Percentiles rank a stretch among this genome's conserved stretches.
Evolutionary conservation across 306 rosid genomes (phyloP).

Genomic region (Elaeagnus macrophylla): DNA sequence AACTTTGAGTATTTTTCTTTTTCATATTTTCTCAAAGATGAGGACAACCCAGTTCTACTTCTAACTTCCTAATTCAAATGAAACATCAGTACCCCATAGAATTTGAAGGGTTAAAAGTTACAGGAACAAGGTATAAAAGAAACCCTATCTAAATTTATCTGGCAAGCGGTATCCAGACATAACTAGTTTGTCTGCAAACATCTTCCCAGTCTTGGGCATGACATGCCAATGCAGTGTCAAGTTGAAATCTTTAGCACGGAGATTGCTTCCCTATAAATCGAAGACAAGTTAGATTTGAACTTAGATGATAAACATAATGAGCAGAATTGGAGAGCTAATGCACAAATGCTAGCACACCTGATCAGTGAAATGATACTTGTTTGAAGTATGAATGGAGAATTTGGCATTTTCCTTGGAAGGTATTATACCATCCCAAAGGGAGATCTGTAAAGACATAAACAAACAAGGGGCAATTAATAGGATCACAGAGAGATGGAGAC

Average conservation of each 20-base stretch:
- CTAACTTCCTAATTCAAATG: no score
- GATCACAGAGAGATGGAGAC: background rate
- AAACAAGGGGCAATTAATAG: conserved; percentile 6
- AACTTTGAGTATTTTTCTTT: no score
- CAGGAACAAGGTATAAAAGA: conserved; percentile 25
- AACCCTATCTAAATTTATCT: conserved; percentile 51
- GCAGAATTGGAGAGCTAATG: background rate
- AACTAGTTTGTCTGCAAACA: conserved; percentile 65
- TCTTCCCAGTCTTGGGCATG: conserved; percentile 97
- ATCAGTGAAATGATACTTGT: conserved; percentile 70
- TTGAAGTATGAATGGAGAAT: conserved; percentile 73
- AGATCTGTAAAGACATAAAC: conserved; percentile 41
- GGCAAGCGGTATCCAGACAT: conserved; percentile 78
- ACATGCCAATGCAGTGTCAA: conserved; percentile 96
- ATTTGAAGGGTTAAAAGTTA: conserved; percentile 20
- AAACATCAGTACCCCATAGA: no score
- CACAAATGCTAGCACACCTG: conserved; percentile 33
- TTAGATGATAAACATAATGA: conserved; percentile 1
- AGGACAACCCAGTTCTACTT: no score
- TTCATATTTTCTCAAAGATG: no score
- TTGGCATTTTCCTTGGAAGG: conserved; percentile 74
- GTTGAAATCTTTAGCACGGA: conserved; percentile 78
- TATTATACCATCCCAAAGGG: conserved; percentile 92
- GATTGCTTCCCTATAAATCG: conserved; percentile 63
- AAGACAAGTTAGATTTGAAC: conserved; percentile 2